Conservation (phyloP, 345 rosid genomes). For the Populus pruinosa region DNA sequence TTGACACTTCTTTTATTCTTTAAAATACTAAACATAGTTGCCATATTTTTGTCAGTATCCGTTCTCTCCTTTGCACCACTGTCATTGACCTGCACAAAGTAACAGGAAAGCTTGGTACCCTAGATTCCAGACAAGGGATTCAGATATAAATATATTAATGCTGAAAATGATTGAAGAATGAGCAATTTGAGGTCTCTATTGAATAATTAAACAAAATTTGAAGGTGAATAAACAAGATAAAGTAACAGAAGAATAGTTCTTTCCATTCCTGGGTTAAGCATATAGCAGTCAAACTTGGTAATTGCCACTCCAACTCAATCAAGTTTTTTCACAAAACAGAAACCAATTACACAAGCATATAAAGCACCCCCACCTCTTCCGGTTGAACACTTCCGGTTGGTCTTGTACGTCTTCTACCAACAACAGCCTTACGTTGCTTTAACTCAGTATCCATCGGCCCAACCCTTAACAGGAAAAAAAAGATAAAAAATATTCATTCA, state of each 20-base stretch:
- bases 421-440: constrained; percentile 22
- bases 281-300: neutral
- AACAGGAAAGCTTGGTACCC: neutral
- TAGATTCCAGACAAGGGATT: neutral
- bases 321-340: neutral
- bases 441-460: constrained; percentile 34
- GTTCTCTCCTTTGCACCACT: constrained; percentile 10
- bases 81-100: constrained; percentile 32
- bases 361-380: constrained; percentile 25
- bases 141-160: neutral
- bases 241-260: too few species aligned
- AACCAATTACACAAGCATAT: neutral
- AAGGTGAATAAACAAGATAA: neutral
- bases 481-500: neutral
- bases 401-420: constrained; percentile 8
- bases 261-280: neutral
- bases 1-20: constrained; percentile 35
- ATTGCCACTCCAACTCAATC: neutral
- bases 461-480: constrained; percentile 27
- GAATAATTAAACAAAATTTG: neutral
- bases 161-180: neutral
- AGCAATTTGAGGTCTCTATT: neutral
- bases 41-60: constrained; percentile 38
- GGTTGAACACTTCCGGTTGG: constrained; percentile 16
- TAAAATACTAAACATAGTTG: constrained; percentile 38